Percentiles rank a stretch among this genome's conserved stretches.
Evolutionary conservation across 2,329 filamentous ascomycete genomes (phyloP).

Genomic region (Endothia cerciana): DNA sequence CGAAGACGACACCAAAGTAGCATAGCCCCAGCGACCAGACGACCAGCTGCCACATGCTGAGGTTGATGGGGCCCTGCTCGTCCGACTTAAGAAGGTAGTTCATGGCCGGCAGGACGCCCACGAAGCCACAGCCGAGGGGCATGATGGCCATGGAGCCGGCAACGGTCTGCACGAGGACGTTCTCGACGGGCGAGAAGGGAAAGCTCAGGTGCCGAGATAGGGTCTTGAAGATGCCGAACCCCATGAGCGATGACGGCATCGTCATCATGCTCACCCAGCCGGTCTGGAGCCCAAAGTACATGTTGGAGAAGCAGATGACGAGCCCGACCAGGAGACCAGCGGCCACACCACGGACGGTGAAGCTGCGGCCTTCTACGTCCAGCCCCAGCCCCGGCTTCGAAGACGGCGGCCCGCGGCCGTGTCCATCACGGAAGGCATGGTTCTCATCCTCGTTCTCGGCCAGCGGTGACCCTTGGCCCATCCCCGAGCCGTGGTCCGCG

Average conservation of each 20-base stretch:
- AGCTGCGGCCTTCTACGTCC: slow-evolving; percentile 64
- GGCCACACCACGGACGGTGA: slow-evolving; percentile 79
- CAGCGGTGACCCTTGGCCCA: background rate
- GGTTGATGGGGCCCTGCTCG: slow-evolving; percentile 76
- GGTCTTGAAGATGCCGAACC: slow-evolving; percentile 90
- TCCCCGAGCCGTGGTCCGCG: background rate
- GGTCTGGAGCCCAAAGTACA: slow-evolving; percentile 92
- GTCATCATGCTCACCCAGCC: slow-evolving; percentile 77
- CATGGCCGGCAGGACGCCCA: slow-evolving; percentile 86
- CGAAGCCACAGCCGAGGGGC: slow-evolving; percentile 93
- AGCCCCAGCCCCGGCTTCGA: slow-evolving; percentile 17
- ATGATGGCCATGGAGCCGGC: slow-evolving; percentile 95
- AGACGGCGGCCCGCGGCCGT: background rate
- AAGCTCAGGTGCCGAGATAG: slow-evolving; percentile 72
- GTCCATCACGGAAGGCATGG: background rate
- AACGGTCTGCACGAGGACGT: slow-evolving; percentile 94
- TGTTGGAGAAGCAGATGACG: slow-evolving; percentile 94
- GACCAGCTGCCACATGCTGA: slow-evolving; percentile 77
- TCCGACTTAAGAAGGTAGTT: slow-evolving; percentile 79
- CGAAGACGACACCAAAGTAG: slow-evolving; percentile 96
- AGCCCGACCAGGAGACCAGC: slow-evolving; percentile 85
- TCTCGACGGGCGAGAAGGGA: slow-evolving; percentile 93
- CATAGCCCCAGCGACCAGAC: slow-evolving; percentile 92
- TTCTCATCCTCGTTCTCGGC: background rate
- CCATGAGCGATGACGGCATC: slow-evolving; percentile 93